Conservation (phyloP, 495 filamentous ascomycete genomes). For the Mytilinidion resinicola region DNA sequence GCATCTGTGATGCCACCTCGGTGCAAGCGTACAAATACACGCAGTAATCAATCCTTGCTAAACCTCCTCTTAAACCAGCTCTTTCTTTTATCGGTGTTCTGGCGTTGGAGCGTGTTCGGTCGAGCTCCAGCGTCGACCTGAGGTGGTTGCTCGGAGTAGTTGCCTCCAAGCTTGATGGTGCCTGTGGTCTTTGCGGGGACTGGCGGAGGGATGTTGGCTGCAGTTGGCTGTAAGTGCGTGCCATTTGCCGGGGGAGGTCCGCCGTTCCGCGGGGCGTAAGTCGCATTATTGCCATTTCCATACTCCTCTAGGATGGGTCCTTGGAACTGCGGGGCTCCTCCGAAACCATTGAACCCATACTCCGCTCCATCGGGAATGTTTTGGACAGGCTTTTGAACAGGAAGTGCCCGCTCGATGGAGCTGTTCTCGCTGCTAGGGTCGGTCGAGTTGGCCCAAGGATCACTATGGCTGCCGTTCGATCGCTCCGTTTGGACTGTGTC, state of each 20-base stretch:
- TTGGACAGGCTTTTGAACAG: constrained; percentile 24
- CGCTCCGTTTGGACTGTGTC: constrained; percentile 74
- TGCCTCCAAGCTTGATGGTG: constrained; percentile 7
- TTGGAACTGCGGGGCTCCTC: constrained; percentile 38
- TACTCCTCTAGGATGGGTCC: constrained; percentile 38
- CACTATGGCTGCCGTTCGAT: constrained; percentile 62
- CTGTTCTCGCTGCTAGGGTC: constrained; percentile 90
- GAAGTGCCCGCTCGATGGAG: constrained; percentile 63
- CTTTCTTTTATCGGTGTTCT: constrained; percentile 59
- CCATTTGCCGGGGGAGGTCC: background rate
- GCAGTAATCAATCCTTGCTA: constrained; percentile 50
- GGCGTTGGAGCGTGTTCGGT: constrained; percentile 15
- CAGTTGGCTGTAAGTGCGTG: constrained; percentile 6
- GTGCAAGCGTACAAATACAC: too few species aligned
- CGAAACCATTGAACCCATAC: constrained; percentile 52
- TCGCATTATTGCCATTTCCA: constrained; percentile 27
- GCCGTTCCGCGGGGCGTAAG: background rate
- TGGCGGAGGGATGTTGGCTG: constrained; percentile 8
- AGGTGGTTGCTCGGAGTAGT: background rate
- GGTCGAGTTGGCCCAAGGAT: constrained; percentile 71
- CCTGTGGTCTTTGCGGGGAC: constrained; percentile 16
- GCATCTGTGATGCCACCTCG: too few species aligned
- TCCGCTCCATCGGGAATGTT: constrained; percentile 49
- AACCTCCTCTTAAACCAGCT: constrained; percentile 83
- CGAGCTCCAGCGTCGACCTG: background rate